These are phyloP conservation scores for Amylocarpus encephaloides DNA, from an alignment of 2,329 filamentous ascomycete species.

Conservation along the genomic window DNA sequence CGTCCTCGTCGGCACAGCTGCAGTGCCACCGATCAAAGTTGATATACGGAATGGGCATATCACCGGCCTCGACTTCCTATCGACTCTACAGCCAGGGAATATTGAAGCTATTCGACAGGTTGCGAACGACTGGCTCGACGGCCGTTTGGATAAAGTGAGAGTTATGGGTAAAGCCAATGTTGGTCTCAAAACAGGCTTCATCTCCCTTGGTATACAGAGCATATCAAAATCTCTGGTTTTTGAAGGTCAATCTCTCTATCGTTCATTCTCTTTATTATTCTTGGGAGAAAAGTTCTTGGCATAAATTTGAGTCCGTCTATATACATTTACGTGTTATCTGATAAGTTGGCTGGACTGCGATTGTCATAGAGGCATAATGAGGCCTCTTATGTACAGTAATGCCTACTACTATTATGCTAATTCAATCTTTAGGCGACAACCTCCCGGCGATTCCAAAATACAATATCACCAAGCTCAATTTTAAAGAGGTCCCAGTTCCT, in stretches of 20 bases:
- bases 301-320: slow-evolving; percentile 14
- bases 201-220: slow-evolving; percentile 70
- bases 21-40: slow-evolving; percentile 68
- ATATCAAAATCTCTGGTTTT: slow-evolving; percentile 71
- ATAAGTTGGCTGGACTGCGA: slow-evolving; percentile 14
- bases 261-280: slow-evolving; percentile 54
- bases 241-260: slow-evolving; percentile 73
- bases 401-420: too few species aligned
- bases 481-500: slow-evolving; percentile 61
- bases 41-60: slow-evolving; percentile 70
- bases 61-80: slow-evolving; percentile 72
- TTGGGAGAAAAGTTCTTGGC: slow-evolving; percentile 51
- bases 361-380: neutral
- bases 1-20: slow-evolving; percentile 68
- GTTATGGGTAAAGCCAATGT: slow-evolving; percentile 70
- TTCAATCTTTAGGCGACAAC: slow-evolving; percentile 46
- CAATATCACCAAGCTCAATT: slow-evolving; percentile 72
- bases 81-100: slow-evolving; percentile 70
- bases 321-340: slow-evolving; percentile 11
- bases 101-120: slow-evolving; percentile 70
- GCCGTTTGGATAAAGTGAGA: slow-evolving; percentile 63
- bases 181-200: slow-evolving; percentile 68
- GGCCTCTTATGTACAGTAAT: neutral
- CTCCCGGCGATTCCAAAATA: slow-evolving; percentile 75
- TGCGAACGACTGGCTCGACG: slow-evolving; percentile 83